Conservation (phyloP, 75 land plant species). For the Larix kaempferi region DNA sequence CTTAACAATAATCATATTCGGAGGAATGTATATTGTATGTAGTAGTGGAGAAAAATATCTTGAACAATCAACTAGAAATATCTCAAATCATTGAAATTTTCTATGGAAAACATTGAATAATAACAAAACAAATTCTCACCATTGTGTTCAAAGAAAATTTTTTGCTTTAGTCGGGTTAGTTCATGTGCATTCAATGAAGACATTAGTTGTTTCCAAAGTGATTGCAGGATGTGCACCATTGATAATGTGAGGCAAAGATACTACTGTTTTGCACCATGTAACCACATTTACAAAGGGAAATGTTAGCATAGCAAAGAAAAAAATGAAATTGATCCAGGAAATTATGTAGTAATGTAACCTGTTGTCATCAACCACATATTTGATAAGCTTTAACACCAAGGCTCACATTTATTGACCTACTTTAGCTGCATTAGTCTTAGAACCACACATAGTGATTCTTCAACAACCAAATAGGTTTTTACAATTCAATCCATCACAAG, state of each 20-base stretch:
- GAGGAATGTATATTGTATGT: background rate
- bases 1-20: background rate
- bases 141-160: slow-evolving; percentile 85
- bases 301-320: background rate
- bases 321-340: background rate
- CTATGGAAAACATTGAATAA: background rate
- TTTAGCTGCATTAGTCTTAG: no score
- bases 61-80: background rate
- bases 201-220: slow-evolving; percentile 77
- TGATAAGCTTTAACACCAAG: background rate
- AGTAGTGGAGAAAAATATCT: background rate
- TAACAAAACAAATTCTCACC: slow-evolving; percentile 27
- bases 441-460: no score
- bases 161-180: slow-evolving; percentile 92
- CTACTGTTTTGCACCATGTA: slow-evolving; percentile 64
- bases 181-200: slow-evolving; percentile 94
- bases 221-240: slow-evolving; percentile 97
- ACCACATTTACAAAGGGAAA: background rate
- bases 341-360: background rate
- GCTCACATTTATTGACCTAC: no score
- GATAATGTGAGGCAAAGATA: slow-evolving; percentile 92
- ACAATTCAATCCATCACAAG: no score
- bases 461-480: no score
- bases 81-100: background rate
- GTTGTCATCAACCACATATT: background rate